phyloP scores from a whole-genome alignment of 768 basidiomycete species.

The Leccinellum albellum region DNA sequence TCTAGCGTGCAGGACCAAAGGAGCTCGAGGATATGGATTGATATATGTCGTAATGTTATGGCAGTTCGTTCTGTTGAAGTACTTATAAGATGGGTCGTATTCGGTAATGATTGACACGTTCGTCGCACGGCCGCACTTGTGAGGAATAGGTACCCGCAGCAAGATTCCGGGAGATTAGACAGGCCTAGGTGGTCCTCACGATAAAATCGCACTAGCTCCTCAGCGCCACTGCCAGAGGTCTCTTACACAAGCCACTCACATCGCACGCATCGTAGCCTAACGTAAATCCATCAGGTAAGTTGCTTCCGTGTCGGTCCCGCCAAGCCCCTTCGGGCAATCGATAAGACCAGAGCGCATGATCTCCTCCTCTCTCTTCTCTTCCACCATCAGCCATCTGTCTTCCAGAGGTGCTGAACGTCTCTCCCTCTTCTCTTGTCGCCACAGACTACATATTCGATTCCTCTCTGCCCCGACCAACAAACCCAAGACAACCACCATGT shows the following conservation, averaged over 20 bases:
- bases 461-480: conserved; percentile 8
- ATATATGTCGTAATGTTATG: conserved; percentile 27
- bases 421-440: not conserved
- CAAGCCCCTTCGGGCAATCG: conserved; percentile 11
- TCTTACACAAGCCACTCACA: conserved; percentile 7
- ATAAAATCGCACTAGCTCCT: conserved; percentile 9
- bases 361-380: conserved; percentile 9
- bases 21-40: conserved; percentile 14
- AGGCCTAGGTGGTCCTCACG: not conserved
- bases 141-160: not conserved
- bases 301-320: not conserved
- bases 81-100: not conserved
- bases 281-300: conserved; percentile 23
- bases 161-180: not conserved
- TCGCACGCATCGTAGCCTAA: not conserved
- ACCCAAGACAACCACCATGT: conserved; percentile 38
- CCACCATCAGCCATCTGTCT: conserved; percentile 15
- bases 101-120: conserved; percentile 24
- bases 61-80: conserved; percentile 4
- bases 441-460: conserved; percentile 11
- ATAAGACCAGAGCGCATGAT: conserved; percentile 11
- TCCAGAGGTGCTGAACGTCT: conserved; percentile 13
- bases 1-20: conserved; percentile 7
- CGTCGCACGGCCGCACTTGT: conserved; percentile 13
- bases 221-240: not conserved